Conservation (phyloP, 257 asterid species). For the Solanum chaucha region DNA sequence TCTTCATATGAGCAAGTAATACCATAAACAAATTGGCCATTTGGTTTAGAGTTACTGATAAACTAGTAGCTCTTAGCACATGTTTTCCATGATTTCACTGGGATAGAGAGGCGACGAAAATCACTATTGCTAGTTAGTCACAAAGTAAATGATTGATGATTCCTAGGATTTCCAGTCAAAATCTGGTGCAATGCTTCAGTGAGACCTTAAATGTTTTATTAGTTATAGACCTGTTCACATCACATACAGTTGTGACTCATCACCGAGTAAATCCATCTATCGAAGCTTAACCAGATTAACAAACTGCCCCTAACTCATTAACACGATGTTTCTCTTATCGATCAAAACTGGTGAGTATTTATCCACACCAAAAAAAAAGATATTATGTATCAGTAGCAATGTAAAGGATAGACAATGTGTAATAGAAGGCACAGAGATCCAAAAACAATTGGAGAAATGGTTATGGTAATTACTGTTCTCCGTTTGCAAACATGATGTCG, state of each 20-base stretch:
- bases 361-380: background rate
- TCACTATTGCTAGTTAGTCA: background rate
- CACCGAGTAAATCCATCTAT: background rate
- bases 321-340: background rate
- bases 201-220: background rate
- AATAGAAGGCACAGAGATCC: background rate
- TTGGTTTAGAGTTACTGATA: background rate
- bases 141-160: background rate
- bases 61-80: background rate
- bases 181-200: background rate
- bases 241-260: background rate
- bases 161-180: background rate
- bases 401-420: background rate
- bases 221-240: background rate
- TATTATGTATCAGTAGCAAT: background rate
- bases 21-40: background rate
- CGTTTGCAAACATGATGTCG: slow-evolving; percentile 80
- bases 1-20: background rate
- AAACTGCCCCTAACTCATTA: background rate
- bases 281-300: background rate
- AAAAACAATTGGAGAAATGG: slow-evolving; percentile 8
- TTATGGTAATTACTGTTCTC: slow-evolving; percentile 59
- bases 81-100: background rate
- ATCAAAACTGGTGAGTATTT: background rate
- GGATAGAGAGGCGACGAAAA: background rate